Evolutionary conservation across 495 filamentous ascomycete species (phyloP), one percentile per base, ranked within the genome.

Genomic region (Saxophila tyrrhenica): DNA sequence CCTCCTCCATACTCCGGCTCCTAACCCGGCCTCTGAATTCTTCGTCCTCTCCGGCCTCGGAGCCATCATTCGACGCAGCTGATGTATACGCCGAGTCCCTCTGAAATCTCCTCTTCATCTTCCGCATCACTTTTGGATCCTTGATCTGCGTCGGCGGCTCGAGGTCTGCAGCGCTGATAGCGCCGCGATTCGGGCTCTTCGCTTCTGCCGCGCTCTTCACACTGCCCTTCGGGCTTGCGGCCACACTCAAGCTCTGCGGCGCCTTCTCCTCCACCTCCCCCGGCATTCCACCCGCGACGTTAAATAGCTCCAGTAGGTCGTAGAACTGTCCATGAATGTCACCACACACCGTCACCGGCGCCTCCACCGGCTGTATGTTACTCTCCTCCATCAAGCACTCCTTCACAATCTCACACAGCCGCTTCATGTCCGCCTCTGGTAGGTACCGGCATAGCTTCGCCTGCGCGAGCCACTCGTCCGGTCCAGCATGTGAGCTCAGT

Each of bases 261-360:
- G 75, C 65, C 60, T 85, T 78, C 1, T 78, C 77, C 38, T 79
- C 75, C 13, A 78, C 78, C 59, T 91, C 83, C 58, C 86, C 83
- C 15, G 92, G 92, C 82, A 96, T 92, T 54, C 92, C 92, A 48
- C 92, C 92, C 20, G 89, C 89, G 5, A 98, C 90, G 41, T 87
- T 85, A 73, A 98, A 98, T 25, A 98, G 81, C 70, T 98, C 92
- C 48, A 97, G 79, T 7, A 98, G 77, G 69, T 98, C 92, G 76
- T 97, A 98, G 71, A 96, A 98, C 72, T 98, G 92, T 63, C 92
- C 92, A 70, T 98, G 92, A 62, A 98, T 95, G 67, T 98, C 92
- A 64, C 92, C 92, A 65, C 92, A 98, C 60, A 98, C 83, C 25
- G 92, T 98, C 51, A 98, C 92, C n/a, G 92, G 92, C 0, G 94